Percentiles rank a stretch among this genome's conserved stretches.
phyloP scores from a whole-genome alignment of 2,329 filamentous ascomycete genomes.

The Hymenoscyphus occultus region DNA sequence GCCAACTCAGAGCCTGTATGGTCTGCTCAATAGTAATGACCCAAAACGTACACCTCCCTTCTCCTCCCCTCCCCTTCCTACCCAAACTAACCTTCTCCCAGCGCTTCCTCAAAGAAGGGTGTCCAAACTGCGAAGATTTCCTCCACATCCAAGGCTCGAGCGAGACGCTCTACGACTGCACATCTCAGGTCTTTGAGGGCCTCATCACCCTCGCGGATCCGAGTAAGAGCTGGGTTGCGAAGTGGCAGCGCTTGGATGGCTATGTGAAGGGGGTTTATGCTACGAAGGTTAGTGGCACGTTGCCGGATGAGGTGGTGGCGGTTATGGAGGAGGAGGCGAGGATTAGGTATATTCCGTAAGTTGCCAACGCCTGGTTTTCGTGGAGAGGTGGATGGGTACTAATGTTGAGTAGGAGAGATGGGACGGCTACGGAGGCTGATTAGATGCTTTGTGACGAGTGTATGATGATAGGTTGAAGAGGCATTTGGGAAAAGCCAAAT shows the following conservation, averaged over 20 bases:
- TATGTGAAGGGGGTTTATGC: conserved; percentile 92
- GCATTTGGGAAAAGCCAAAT: neutral
- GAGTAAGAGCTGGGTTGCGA: conserved; percentile 87
- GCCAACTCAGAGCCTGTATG: conserved; percentile 94
- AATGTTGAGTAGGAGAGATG: conserved; percentile 47
- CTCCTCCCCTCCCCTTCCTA: conserved; percentile 12
- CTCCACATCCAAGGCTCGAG: conserved; percentile 75
- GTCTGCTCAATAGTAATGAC: conserved; percentile 94
- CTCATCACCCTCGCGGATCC: conserved; percentile 83
- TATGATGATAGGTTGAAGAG: neutral
- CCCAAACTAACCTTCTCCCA: conserved; percentile 38
- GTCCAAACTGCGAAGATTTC: conserved; percentile 94
- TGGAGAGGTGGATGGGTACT: conserved; percentile 12
- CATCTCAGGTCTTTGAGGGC: conserved; percentile 93
- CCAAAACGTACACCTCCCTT: conserved; percentile 55
- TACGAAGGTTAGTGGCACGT: conserved; percentile 84
- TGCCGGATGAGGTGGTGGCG: conserved; percentile 62
- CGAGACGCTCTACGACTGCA: conserved; percentile 88
- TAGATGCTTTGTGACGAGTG: conserved; percentile 15
- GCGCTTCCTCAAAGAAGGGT: conserved; percentile 85
- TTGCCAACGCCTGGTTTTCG: conserved; percentile 24
- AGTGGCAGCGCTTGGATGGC: conserved; percentile 86
- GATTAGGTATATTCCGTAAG: conserved; percentile 64
- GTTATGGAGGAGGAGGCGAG: conserved; percentile 61
- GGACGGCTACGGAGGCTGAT: conserved; percentile 45